phyloP scores from a whole-genome alignment of 2,329 filamentous ascomycete genomes.

The Verticillium tricorpus region DNA sequence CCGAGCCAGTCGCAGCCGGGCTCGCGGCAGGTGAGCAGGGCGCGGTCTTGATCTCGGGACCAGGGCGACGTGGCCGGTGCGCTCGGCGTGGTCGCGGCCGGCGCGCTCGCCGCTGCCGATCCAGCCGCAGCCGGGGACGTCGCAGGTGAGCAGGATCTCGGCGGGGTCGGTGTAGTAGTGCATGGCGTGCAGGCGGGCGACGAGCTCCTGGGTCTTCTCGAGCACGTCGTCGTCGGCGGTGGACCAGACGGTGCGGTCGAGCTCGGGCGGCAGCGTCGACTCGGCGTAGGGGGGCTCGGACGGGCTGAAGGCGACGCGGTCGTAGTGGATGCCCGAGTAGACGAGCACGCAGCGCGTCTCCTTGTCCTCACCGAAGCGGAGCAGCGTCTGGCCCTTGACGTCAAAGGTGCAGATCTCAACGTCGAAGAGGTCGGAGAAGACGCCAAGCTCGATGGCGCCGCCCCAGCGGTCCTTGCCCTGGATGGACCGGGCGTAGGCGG shows the following conservation, averaged over 20 bases:
- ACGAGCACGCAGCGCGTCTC: conserved; percentile 71
- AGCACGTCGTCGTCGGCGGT: conserved; percentile 62
- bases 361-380: conserved; percentile 71
- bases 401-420: conserved; percentile 84
- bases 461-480: conserved; percentile 81
- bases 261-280: conserved; percentile 60
- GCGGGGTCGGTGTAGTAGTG: conserved; percentile 90
- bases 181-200: conserved; percentile 58
- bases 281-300: conserved; percentile 51
- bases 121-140: conserved; percentile 58
- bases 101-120: conserved; percentile 62
- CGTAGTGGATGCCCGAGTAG: conserved; percentile 92
- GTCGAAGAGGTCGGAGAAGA: conserved; percentile 78
- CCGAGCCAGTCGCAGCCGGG: conserved; percentile 59
- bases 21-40: conserved; percentile 70
- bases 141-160: conserved; percentile 74
- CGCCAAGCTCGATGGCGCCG: conserved; percentile 83
- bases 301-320: conserved; percentile 74
- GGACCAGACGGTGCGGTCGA: conserved; percentile 62
- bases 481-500: conserved; percentile 79
- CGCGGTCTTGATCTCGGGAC: conserved; percentile 68
- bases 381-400: conserved; percentile 43
- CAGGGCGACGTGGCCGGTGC: conserved; percentile 58
- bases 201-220: conserved; percentile 60
- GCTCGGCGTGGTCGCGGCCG: conserved; percentile 56